Conservation (phyloP, 352 stramenopile genomes). For the Phytophthora tentaculata region DNA sequence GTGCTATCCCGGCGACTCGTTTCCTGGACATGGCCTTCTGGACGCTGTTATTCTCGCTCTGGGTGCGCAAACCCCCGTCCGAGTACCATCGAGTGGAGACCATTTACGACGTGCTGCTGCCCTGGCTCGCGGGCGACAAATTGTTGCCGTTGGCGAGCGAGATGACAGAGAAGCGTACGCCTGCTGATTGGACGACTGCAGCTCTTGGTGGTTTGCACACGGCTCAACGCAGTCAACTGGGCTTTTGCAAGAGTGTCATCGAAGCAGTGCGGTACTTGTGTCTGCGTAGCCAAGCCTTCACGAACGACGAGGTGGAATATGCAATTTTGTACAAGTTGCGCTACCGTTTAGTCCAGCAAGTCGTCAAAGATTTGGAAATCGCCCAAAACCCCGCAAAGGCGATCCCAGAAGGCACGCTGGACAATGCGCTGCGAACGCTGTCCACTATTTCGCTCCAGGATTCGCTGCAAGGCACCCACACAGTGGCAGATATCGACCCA, state of each 20-base stretch:
- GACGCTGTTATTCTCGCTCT: slow-evolving; percentile 85
- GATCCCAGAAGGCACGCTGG: slow-evolving; percentile 50
- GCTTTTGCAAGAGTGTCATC: slow-evolving; percentile 85
- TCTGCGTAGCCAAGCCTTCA: slow-evolving; percentile 61
- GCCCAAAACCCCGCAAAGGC: slow-evolving; percentile 61
- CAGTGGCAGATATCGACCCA: slow-evolving; percentile 52
- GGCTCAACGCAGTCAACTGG: slow-evolving; percentile 72
- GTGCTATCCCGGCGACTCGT: slow-evolving; percentile 55
- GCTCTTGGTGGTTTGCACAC: slow-evolving; percentile 56
- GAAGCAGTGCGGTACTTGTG: slow-evolving; percentile 81
- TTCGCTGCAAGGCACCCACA: slow-evolving; percentile 75
- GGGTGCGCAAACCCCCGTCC: slow-evolving; percentile 82
- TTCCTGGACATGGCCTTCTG: slow-evolving; percentile 90
- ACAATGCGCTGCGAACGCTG: slow-evolving; percentile 64
- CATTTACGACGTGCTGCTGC: slow-evolving; percentile 90
- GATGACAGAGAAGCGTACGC: slow-evolving; percentile 34
- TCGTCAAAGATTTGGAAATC: slow-evolving; percentile 62
- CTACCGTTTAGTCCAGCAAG: slow-evolving; percentile 67
- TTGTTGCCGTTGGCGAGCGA: slow-evolving; percentile 65
- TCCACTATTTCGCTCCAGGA: slow-evolving; percentile 73
- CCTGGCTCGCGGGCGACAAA: slow-evolving; percentile 82
- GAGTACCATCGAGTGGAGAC: slow-evolving; percentile 90
- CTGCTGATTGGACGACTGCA: slow-evolving; percentile 35
- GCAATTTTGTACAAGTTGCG: slow-evolving; percentile 70
- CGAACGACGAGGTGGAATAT: slow-evolving; percentile 69